These are phyloP conservation scores for Chernovozyma aurita DNA, from an alignment of 1,139 yeast species.

Conservation along the genomic window DNA sequence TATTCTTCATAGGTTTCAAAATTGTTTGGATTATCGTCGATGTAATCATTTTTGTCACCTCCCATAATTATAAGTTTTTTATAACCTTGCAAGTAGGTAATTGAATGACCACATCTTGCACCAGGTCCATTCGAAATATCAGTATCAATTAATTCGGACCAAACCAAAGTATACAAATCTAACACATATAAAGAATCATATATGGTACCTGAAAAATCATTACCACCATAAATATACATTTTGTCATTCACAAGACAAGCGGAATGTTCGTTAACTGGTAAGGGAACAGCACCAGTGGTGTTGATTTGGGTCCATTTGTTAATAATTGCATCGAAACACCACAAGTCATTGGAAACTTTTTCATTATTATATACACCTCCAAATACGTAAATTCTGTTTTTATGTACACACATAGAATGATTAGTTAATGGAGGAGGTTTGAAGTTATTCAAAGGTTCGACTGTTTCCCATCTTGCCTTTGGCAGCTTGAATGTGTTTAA, in stretches of 20 bases:
- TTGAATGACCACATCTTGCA: conserved; percentile 90
- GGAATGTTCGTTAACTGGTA: conserved; percentile 90
- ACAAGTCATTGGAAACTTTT: conserved; percentile 70
- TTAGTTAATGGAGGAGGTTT: conserved; percentile 91
- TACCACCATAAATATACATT: conserved; percentile 89
- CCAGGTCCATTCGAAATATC: conserved; percentile 56
- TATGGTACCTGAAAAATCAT: conserved; percentile 69
- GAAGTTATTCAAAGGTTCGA: conserved; percentile 49
- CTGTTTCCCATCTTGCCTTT: conserved; percentile 77
- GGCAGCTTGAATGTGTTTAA: conserved; percentile 83
- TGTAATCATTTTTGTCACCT: conserved; percentile 73
- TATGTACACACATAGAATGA: conserved; percentile 82
- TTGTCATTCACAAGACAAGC: conserved; percentile 75
- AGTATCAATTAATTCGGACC: conserved; percentile 59
- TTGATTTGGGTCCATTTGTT: conserved; percentile 62
- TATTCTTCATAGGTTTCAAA: conserved; percentile 47
- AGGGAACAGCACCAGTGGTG: conserved; percentile 62
- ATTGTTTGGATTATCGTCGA: conserved; percentile 31
- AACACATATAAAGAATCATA: conserved; percentile 70
- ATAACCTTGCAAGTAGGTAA: conserved; percentile 63
- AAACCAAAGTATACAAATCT: conserved; percentile 64
- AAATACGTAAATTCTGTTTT: conserved; percentile 72
- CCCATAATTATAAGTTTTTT: conserved; percentile 84
- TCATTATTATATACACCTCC: conserved; percentile 92
- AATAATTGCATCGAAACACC: conserved; percentile 70